These are phyloP conservation scores for Sugiyamaella novakii DNA, from an alignment of 1,139 yeast species.

Conservation along the genomic window DNA sequence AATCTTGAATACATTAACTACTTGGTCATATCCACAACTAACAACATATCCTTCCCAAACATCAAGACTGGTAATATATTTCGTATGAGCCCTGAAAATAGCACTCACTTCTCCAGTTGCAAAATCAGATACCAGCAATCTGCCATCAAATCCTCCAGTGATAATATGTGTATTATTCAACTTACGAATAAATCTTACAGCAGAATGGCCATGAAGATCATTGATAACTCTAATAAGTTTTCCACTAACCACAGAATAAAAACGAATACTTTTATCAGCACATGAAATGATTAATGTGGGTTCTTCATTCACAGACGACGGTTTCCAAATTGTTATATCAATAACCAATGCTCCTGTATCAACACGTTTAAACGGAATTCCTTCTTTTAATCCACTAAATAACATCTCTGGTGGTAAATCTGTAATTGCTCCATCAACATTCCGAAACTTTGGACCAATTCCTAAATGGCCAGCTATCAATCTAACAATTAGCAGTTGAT, in stretches of 20 bases:
- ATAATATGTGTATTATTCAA: conserved; percentile 26
- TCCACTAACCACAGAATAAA: conserved; percentile 27
- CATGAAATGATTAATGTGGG: conserved; percentile 28
- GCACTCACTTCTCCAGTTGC: conserved; percentile 20
- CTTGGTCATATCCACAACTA: conserved; percentile 66
- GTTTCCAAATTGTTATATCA: conserved; percentile 4
- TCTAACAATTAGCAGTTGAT: background rate
- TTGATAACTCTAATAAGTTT: conserved; percentile 24
- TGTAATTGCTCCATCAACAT: conserved; percentile 3
- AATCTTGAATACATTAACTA: conserved; percentile 50
- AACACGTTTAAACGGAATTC: background rate
- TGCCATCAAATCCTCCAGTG: conserved; percentile 44
- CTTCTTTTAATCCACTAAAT: conserved; percentile 8
- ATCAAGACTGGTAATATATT: conserved; percentile 48
- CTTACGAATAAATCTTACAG: conserved; percentile 25
- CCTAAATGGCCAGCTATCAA: conserved; percentile 8
- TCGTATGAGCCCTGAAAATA: conserved; percentile 44
- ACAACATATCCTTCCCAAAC: conserved; percentile 47
- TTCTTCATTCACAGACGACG: background rate
- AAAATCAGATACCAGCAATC: conserved; percentile 26
- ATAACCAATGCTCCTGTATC: conserved; percentile 20
- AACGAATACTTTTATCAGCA: conserved; percentile 32
- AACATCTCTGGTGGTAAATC: conserved; percentile 16
- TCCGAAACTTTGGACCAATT: conserved; percentile 17
- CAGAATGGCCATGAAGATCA: conserved; percentile 32